These are phyloP conservation scores for Coffea eugenioides DNA, from an alignment of 257 asterid species.

Conservation along the genomic window DNA sequence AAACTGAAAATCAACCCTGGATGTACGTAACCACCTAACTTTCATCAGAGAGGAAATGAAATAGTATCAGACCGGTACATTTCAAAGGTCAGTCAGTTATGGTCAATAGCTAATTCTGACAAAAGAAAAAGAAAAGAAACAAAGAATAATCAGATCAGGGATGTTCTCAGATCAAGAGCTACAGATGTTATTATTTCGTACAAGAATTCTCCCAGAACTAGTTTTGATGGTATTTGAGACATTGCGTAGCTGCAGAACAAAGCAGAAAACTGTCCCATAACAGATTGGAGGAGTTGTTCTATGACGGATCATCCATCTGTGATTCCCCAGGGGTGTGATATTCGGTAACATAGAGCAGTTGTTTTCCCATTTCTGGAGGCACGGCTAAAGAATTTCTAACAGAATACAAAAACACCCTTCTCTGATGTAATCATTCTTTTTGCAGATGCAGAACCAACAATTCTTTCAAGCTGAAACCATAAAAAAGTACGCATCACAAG, in stretches of 20 bases:
- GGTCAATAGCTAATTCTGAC: background rate
- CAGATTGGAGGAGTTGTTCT: background rate
- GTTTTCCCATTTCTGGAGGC: background rate
- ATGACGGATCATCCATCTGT: background rate
- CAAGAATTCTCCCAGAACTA: background rate
- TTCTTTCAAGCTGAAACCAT: constrained; percentile 71
- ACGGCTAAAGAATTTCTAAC: constrained; percentile 26
- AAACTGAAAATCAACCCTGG: background rate
- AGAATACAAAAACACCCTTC: constrained; percentile 71
- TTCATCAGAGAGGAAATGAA: background rate
- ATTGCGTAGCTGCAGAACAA: background rate
- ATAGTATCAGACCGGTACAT: background rate
- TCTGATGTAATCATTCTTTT: constrained; percentile 82
- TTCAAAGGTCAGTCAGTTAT: background rate
- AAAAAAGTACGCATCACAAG: background rate
- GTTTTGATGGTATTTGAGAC: background rate
- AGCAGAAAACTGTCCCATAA: background rate
- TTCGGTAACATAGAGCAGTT: background rate
- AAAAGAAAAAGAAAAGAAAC: background rate
- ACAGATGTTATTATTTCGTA: background rate
- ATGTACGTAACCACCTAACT: background rate
- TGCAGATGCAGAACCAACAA: constrained; percentile 75
- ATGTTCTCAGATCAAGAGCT: no score
- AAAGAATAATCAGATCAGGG: background rate
- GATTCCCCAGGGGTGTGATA: background rate